Conservation (phyloP, 371 early-diverging fungal genomes). For the Syncephalastrum sp. region DNA sequence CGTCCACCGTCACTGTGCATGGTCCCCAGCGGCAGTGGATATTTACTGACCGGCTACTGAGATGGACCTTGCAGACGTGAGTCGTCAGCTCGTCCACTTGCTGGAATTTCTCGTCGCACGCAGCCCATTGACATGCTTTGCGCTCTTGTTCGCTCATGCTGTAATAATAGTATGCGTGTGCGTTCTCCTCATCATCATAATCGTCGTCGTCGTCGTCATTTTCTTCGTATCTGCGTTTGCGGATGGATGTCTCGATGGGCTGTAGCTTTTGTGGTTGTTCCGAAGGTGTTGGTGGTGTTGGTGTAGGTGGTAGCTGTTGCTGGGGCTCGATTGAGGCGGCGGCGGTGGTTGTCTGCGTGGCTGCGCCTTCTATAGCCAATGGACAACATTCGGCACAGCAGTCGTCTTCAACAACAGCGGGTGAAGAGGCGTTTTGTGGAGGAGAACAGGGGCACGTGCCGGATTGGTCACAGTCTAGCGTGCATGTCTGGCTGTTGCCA, state of each 20-base stretch:
- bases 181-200: constrained; percentile 1
- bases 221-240: constrained; percentile 6
- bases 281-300: not conserved
- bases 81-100: constrained; percentile 77
- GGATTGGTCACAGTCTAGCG: too few species aligned
- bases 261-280: not conserved
- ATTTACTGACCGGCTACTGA: constrained; percentile 54
- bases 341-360: not conserved
- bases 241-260: not conserved
- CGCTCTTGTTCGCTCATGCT: constrained; percentile 3
- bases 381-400: constrained; percentile 11
- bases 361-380: not conserved
- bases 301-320: too few species aligned
- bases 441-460: too few species aligned
- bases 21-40: constrained; percentile 76
- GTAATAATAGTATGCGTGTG: not conserved
- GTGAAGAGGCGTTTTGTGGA: too few species aligned
- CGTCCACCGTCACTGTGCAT: constrained; percentile 58
- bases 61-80: constrained; percentile 77
- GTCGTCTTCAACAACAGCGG: constrained; percentile 8
- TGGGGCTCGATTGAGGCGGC: not conserved
- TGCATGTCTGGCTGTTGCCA: too few species aligned
- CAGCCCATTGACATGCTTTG: constrained; percentile 73
- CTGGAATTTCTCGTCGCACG: constrained; percentile 74
- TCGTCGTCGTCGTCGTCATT: not conserved